Evolutionary conservation across 78 protist genomes (phyloP).

Genomic region (Dictyostelium firmibasis): DNA sequence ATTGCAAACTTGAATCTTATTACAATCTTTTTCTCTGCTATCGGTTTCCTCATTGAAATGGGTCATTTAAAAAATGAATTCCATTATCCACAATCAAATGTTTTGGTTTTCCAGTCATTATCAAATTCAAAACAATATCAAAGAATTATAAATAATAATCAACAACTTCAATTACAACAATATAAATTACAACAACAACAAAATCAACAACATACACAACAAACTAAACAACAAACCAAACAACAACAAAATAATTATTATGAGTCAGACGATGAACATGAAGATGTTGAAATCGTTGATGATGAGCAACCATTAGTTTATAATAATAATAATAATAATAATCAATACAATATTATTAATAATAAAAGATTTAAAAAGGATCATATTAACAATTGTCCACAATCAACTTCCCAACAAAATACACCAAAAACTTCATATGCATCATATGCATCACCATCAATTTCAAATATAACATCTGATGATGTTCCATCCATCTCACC

Average conservation of each 20-base stretch:
- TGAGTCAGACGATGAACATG: neutral
- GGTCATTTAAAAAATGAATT: constrained; percentile 12
- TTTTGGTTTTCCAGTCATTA: neutral
- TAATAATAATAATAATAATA: too few species aligned
- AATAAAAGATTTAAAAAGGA: neutral
- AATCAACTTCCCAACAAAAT: neutral
- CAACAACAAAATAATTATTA: neutral
- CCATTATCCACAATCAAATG: constrained; percentile 21
- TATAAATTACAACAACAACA: neutral
- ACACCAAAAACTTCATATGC: neutral
- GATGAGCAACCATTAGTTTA: neutral
- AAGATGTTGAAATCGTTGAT: neutral
- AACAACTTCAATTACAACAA: neutral
- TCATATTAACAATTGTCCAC: neutral
- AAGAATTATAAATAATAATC: neutral
- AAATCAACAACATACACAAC: neutral
- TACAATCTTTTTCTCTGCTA: constrained; percentile 48
- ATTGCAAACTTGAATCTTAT: neutral
- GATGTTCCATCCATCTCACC: constrained; percentile 15
- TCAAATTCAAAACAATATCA: neutral
- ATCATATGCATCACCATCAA: neutral
- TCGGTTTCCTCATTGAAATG: constrained; percentile 47
- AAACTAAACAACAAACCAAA: neutral
- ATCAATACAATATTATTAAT: neutral
- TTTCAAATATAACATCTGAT: neutral